These are phyloP conservation scores for Chlorophyllum brunneum DNA, from an alignment of 768 basidiomycete species.

Conservation along the genomic window DNA sequence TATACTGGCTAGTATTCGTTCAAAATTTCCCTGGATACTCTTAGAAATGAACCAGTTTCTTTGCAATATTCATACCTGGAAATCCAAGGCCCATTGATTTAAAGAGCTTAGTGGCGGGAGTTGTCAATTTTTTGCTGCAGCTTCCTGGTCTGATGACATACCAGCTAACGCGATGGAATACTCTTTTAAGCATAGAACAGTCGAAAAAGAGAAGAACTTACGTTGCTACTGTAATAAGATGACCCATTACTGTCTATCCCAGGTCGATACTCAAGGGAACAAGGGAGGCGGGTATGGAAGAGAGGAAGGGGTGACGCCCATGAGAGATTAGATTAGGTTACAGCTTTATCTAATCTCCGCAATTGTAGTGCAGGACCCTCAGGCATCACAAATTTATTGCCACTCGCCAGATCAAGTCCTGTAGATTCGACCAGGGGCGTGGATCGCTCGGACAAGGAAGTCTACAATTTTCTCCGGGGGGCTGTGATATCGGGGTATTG, in stretches of 20 bases:
- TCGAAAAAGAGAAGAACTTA: slow-evolving; percentile 30
- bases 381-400: background rate
- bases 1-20: slow-evolving; percentile 88
- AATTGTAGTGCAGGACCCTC: background rate
- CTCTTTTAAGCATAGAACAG: background rate
- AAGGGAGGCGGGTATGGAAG: background rate
- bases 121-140: background rate
- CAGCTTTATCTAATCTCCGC: background rate
- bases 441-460: no score
- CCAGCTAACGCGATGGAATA: slow-evolving; percentile 24
- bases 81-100: slow-evolving; percentile 97
- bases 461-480: no score
- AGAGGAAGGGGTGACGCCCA: background rate
- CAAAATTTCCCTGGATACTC: slow-evolving; percentile 75
- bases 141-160: background rate
- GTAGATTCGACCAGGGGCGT: no score
- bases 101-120: slow-evolving; percentile 61
- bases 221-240: slow-evolving; percentile 88
- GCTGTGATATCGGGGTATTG: slow-evolving; percentile 7
- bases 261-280: background rate
- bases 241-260: slow-evolving; percentile 53
- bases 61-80: slow-evolving; percentile 52
- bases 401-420: no score
- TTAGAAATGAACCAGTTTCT: background rate
- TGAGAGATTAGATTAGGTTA: slow-evolving; percentile 2